Evolutionary conservation across 768 basidiomycete species (phyloP), one percentile per base, ranked within the genome.

Genomic region (Amanita pallidorosea): DNA sequence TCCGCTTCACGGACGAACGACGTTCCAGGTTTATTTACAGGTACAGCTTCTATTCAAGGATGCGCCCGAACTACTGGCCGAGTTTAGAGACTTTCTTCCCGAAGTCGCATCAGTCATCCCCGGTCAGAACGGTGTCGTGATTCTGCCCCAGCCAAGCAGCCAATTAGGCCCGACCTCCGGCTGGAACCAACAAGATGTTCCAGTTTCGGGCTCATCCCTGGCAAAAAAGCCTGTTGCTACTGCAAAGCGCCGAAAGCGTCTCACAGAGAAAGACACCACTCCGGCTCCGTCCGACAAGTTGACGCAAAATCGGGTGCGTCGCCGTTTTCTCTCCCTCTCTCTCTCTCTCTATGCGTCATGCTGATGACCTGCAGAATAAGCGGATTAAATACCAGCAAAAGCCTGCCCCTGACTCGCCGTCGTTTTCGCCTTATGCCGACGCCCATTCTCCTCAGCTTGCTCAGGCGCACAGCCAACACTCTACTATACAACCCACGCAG

Each of bases 61-160:
- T 57, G 82, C 85, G 1, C 83, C 80, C 3, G 89, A 92, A 55
- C 71, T 92, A 52, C 65, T 91, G 52, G 76, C 75, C 9, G 88
- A 89, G 60, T 91, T 91, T 71, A 85, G 82, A 58, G 83, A 81
- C 57, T 91, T 91, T 57, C 67, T 91, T 5, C 86, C 87, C 5
- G 84, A 87, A 53, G 76, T 72, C 7, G 71, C 72, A 27, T 69
- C 72, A 4, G 64, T 69, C 17, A 60, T 64, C 9, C 65, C 68
- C n/a, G 63, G 68, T 0, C 67, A 67, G 8, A 67, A 67, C 23
- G 69, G 72, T 22, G 60, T 73, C 6, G 66, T 69, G n/a, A 74
- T 81, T 46, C 61, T 79, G 46, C 75, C 79, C 7, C 77, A 79
- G 54, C 69, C 75, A 22, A 62, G 54, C 27, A 52, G 66, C 9